Evolutionary conservation across 2,329 filamentous ascomycete species (phyloP), one percentile per base, ranked within the genome.

Genomic region (Mycocentrospora acerina): DNA sequence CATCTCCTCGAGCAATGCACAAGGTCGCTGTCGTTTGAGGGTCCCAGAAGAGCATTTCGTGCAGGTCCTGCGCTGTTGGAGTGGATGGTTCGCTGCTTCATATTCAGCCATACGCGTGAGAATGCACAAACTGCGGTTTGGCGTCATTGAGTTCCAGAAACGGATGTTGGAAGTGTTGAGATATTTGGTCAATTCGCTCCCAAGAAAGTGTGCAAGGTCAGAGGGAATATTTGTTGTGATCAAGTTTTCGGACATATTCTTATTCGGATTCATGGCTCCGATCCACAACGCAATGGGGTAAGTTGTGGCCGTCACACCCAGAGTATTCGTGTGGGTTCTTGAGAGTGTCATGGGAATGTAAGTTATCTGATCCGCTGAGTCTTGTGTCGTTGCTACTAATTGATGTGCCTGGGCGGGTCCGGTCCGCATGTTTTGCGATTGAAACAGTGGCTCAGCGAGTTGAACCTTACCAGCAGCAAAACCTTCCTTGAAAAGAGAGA

Each of bases 1-100:
- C 11, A 55, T 16, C 2, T 42, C 40, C 11, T 48, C 37, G 6
- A 51, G 32, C 26, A 49, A 35, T 16, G 45, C 49, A 24, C 52
- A 53, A 7, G 46, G 45, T 13, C 43, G 35, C 6, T 24, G 35
- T 18, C 16, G 17, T 9, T 25, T 29, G 5, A 25, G 26, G 19
- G 5, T 22, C 17, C 24, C 22, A 6, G 29, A 30, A 4, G 32
- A 48, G 31, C 52, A 55, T 4, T n/a, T 3, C 25, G 2, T 12
- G 13, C 49, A 53, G 11, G 36, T 41, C 12, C 31, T 41, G 9
- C 38, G 32, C 14, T 33, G 28, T 29, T 44, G 46, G 1, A 35
- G 12, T 24, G 29, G 13, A n/a, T 35, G 37, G 2, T 29, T 32
- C 11, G 46, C 24, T 17, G 28, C 33, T 12, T 42, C 25, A 19